Base-by-base conservation (phyloP, 306 rosid species). In the Cucurbita argyrosperma region DNA sequence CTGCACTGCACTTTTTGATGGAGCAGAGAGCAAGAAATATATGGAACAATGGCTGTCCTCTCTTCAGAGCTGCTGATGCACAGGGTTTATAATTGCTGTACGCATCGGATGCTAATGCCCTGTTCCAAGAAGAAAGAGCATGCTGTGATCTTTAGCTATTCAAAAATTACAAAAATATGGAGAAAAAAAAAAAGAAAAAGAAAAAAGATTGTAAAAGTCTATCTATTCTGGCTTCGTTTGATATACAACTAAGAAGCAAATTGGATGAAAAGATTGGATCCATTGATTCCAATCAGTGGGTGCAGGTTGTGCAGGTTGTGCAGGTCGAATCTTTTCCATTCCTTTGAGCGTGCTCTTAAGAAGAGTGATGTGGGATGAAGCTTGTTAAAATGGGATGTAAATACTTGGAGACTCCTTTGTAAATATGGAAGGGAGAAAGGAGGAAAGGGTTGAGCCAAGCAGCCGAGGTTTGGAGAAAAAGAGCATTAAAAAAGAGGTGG, bases 1-100 rank as follows among this genome's bases (percentile, higher is more conserved):
- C 75, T 84, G 70, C 73, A 70, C 75, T 84, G 70, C 73, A 51
- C 30, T 70, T 15, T 76, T 77, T 47, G 30, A 43, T 14, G 78
- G 12, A 82, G 84, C 97, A 94, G 99, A 85, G 62, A 84, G 89
- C 92, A 88, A 80, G 82, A 89, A 84, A 69, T 85, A 79, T 76
- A 88, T 90, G 88, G 91, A 94, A 83, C 85, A 87, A 76, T 88
- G 88, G 91, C 91, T 91, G 64, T 85, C 97, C 58, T 78, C 96
- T 77, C 87, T 94, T 47, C 77, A 82, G 78, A 94, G 80, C 76
- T 78, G 85, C 84, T 93, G 88, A 88, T 46, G n/a, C 72, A 74
- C 69, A 38, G 72, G 62, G 39, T 53, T 37, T 26, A 12, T 15
- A 35, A 23, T 16, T 45, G 40, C 35, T 71, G 42, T 45, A 71